Evolutionary conservation across 2,329 filamentous ascomycete species (phyloP), one percentile per base, ranked within the genome.

Genomic region (Alternaria alternata): DNA sequence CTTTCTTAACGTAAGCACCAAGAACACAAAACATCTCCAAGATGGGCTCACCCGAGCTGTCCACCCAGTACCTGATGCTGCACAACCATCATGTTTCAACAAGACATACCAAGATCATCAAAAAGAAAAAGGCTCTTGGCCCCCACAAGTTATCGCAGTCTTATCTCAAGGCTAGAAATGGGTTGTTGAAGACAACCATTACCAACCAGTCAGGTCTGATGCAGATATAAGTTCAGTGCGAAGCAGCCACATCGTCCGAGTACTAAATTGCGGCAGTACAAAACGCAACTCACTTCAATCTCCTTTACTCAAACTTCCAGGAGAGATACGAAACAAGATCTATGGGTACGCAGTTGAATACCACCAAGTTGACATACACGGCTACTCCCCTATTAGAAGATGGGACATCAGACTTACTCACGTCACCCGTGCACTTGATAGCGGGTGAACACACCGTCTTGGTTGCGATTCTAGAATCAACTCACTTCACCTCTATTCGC

Each of bases 281-380:
- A 47, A 59, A 43, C 28, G n/a, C 16, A 69, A 69, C 34, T 49
- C 57, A 1, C 16, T 22, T 2, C 30, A 60, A 5, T 69, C 65
- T 7, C 61, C 65, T 9, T 57, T 69, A 5, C 59, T 69, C 11
- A 30, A 32, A 5, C 61, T 68, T 12, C 66, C 66, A 7, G 56
- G 48, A 14, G 63, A 69, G 20, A 43, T 69, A 11, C 59, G 65
- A 22, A 54, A 54, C 32, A 61, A 54, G 22, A 70, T 68, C 34
- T 70, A 61, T 57, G 2, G n/a, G 11, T 62, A 55, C 24, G 57
- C 56, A 4, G 41, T 66, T 1, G 64, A 58, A 5, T 51, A 56
- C 7, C 53, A 62, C 11, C 41, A 51, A 6, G 46, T 66, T 38
- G 22, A 42, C 7, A 46, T 56, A 16, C 44, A 8, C 26, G 39